Evolutionary conservation across 2,329 filamentous ascomycete species (phyloP).

Genomic region (Aureobasidium lini): DNA sequence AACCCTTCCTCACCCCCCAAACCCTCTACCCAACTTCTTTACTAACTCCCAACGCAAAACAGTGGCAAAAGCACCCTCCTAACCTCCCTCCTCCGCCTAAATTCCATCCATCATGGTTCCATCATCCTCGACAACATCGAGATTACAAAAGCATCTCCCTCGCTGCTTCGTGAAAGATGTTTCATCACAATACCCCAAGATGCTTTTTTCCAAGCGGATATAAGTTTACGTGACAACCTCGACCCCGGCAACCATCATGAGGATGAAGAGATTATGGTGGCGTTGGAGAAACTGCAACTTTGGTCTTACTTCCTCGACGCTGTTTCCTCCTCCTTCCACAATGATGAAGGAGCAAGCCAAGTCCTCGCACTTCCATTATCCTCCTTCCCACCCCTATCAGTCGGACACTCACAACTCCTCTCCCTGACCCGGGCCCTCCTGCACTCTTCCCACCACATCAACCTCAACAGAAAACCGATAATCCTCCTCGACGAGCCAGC

Average conservation of each 20-base stretch:
- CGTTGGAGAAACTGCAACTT: constrained; percentile 40
- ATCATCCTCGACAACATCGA: constrained; percentile 42
- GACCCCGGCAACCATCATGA: constrained; percentile 34
- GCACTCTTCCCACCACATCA: constrained; percentile 22
- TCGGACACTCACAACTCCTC: constrained; percentile 45
- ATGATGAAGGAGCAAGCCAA: constrained; percentile 28
- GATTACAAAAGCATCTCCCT: too few species aligned
- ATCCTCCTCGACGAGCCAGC: constrained; percentile 30
- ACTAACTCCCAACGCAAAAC: background rate
- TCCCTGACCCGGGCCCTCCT: constrained; percentile 42
- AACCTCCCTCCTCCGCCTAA: constrained; percentile 41
- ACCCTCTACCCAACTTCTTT: background rate
- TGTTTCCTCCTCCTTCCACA: constrained; percentile 27
- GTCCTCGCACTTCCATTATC: constrained; percentile 15
- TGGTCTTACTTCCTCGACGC: constrained; percentile 15
- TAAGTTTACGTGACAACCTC: constrained; percentile 41
- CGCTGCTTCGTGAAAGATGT: too few species aligned
- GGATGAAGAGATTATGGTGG: constrained; percentile 33
- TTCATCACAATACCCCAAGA: constrained; percentile 46
- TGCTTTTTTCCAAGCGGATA: constrained; percentile 38
- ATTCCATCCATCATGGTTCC: constrained; percentile 36
- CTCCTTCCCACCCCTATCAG: constrained; percentile 22
- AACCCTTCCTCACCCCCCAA: too few species aligned
- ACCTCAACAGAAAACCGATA: constrained; percentile 19
- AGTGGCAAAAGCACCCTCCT: constrained; percentile 47